A percentile compares a stretch with the other conserved stretches of the same genome.
Evolutionary conservation across 2,329 filamentous ascomycete species (phyloP).

Genomic region (Nemania abortiva): DNA sequence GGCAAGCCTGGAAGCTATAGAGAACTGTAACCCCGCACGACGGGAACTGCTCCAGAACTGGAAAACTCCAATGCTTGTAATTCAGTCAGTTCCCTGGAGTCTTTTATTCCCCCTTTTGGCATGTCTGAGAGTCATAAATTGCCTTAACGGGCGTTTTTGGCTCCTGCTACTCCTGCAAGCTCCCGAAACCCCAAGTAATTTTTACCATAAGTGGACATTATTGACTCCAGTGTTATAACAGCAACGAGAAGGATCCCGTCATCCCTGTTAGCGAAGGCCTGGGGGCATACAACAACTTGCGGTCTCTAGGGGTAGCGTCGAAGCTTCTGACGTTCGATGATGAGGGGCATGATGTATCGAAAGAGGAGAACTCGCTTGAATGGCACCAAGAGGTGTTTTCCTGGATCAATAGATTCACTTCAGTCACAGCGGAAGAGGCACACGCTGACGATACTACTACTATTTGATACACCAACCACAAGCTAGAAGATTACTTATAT

Average conservation of each 20-base stretch:
- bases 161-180: no score
- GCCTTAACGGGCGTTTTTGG: no score
- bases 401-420: slow-evolving; percentile 39
- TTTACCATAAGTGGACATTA: no score
- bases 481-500: not conserved
- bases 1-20: slow-evolving; percentile 57
- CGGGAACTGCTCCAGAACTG: slow-evolving; percentile 66
- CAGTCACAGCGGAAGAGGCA: not conserved
- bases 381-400: slow-evolving; percentile 42
- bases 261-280: slow-evolving; percentile 55
- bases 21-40: slow-evolving; percentile 64
- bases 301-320: slow-evolving; percentile 38
- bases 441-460: not conserved
- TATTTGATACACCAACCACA: not conserved
- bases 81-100: no score
- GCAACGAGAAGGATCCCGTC: slow-evolving; percentile 76
- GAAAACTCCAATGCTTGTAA: slow-evolving; percentile 74
- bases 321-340: slow-evolving; percentile 43
- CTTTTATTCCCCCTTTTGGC: no score
- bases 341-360: slow-evolving; percentile 38
- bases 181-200: no score
- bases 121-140: no score
- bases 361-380: slow-evolving; percentile 40
- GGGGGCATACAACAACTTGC: slow-evolving; percentile 44
- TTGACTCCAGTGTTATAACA: no score